Evolutionary conservation across 306 rosid genomes (phyloP), one percentile per base, ranked within the genome.

Genomic region (Quillaja saponaria): DNA sequence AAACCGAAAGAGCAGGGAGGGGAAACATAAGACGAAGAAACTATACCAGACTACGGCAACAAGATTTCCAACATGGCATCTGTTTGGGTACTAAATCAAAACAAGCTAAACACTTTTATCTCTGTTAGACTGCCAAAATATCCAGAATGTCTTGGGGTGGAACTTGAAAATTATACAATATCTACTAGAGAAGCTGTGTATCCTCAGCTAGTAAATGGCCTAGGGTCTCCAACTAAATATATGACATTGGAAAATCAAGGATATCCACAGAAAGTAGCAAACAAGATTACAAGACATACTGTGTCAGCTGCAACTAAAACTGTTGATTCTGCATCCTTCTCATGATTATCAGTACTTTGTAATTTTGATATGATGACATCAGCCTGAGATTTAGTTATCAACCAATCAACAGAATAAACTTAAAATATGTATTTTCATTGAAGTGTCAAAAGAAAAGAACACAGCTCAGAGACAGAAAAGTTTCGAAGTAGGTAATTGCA

Each of bases 221-320:
- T n/a, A n/a, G n/a, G n/a, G n/a, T n/a, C n/a, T n/a, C n/a, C n/a
- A n/a, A n/a, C n/a, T n/a, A n/a, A n/a, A n/a, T n/a, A n/a, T n/a
- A n/a, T n/a, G n/a, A n/a, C n/a, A n/a, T n/a, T n/a, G n/a, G n/a
- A n/a, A n/a, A n/a, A n/a, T n/a, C n/a, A n/a, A n/a, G n/a, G n/a
- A n/a, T n/a, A n/a, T n/a, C n/a, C n/a, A n/a, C n/a, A 10, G 40
- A 37, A 10, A 37, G 40, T 37, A 46, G 52, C 35, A 64, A 76
- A 10, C 40, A 37, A 37, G 6, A 10, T n/a, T n/a, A 64, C 47
- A 67, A 69, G 60, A 65, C 95, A 80, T 88, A 86, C 98, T 76
- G 96, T 86, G 67, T 86, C 96, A 0, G 98, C 96, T 2, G 88
- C 89, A 83, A 88, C 82, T 75, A 92, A 77, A 74, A 92, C 66